A percentile compares a stretch with the other conserved stretches of the same genome.
Evolutionary conservation across 1,284 basidiomycete species (phyloP).

Genomic region (Trichosporon faecale): DNA sequence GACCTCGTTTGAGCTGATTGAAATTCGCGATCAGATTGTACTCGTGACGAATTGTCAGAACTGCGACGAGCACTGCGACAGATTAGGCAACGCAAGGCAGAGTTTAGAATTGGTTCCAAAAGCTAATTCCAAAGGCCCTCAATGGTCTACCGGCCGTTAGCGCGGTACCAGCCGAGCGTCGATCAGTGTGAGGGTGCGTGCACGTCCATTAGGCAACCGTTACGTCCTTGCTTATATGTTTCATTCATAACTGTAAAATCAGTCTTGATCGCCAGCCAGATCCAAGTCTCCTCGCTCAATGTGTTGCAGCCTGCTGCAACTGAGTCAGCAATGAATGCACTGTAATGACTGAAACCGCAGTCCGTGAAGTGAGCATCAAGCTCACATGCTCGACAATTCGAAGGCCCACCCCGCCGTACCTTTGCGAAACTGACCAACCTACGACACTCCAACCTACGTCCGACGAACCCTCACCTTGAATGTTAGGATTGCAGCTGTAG

Average conservation of each 20-base stretch:
- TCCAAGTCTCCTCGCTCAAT: not conserved
- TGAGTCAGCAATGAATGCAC: not conserved
- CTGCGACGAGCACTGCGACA: not conserved
- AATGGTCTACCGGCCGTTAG: not conserved
- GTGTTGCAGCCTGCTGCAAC: not conserved
- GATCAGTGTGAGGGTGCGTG: not conserved
- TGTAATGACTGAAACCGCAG: not conserved
- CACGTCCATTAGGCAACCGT: not conserved
- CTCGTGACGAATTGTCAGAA: not conserved
- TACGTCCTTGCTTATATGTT: not conserved
- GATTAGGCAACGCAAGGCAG: not conserved
- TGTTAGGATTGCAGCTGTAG: not conserved
- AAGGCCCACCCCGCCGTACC: not conserved
- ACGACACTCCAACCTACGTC: not conserved
- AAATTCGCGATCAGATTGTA: not conserved
- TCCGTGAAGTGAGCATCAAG: not conserved
- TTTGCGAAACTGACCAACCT: not conserved
- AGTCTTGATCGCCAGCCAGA: too few relatives aligned
- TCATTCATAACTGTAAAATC: not conserved
- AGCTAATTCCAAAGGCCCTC: not conserved
- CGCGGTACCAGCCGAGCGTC: not conserved
- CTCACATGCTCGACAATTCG: too few relatives aligned
- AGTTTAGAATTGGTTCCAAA: not conserved
- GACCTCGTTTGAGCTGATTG: not conserved
- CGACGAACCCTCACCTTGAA: not conserved